Evolutionary conservation across 2,329 filamentous ascomycete genomes (phyloP).

Genomic region (Penicillium sp.): DNA sequence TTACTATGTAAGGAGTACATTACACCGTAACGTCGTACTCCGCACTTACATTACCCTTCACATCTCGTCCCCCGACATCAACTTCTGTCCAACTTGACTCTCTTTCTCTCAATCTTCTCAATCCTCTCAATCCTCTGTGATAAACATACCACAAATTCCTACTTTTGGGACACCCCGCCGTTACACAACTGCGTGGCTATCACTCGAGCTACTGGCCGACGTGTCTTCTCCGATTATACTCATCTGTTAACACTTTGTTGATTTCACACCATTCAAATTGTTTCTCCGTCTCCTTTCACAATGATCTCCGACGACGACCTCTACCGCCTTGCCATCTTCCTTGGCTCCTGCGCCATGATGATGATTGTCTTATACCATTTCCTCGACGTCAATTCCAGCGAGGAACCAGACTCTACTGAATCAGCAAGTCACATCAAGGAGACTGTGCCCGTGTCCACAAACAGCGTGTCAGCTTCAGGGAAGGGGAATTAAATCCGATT

Average conservation of each 20-base stretch:
- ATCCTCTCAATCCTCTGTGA: not conserved
- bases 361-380: conserved; percentile 95
- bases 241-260: not conserved
- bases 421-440: conserved; percentile 11
- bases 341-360: conserved; percentile 84
- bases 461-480: conserved; percentile 6
- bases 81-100: not conserved
- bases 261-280: not conserved
- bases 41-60: not conserved
- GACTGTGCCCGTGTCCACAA: not conserved
- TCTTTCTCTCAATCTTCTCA: not conserved
- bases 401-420: conserved; percentile 30
- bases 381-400: conserved; percentile 85
- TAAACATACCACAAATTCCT: no score
- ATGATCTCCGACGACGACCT: conserved; percentile 96
- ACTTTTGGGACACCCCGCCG: not conserved
- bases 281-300: conserved; percentile 38
- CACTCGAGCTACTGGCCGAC: conserved; percentile 1
- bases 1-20: not conserved
- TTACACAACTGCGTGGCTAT: not conserved
- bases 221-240: conserved; percentile 6
- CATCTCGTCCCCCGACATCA: not conserved
- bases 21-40: not conserved
- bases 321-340: conserved; percentile 87
- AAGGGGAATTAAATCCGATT: conserved; percentile 1